Base-by-base conservation (phyloP, 2,329 filamentous ascomycete species). In the Fusarium equiseti region DNA sequence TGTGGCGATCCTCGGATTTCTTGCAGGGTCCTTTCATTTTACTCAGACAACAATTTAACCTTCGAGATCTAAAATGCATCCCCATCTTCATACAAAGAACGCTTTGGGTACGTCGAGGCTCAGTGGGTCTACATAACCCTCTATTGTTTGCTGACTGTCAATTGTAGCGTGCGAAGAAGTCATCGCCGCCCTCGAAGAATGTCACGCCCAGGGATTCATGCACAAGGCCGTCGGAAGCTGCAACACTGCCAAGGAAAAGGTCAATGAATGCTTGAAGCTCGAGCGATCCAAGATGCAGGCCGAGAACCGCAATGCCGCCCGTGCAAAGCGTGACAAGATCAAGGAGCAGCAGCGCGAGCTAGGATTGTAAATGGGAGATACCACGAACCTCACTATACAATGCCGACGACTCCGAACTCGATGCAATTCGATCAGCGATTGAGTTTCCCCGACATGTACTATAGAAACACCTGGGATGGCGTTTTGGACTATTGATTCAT, bases 161-260 rank as follows among this genome's bases (percentile, higher is more conserved):
- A 48, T 56, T 42, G 29, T 77, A 99, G 96, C 92, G 77, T 99
- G 96, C 87, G 93, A 95, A 81, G 94, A 97, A 74, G 89, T 99
- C 80, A 97, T 98, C 90, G 91, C 86, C 53, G 92, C 93, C 50
- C 93, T 99, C 73, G 96, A 98, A 77, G 94, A 98, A 84, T 99
- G 96, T 84, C 96, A 99, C 79, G 92, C 93, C 32, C 88, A 88
- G 64, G 96, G 96, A 58, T 99, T 99, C 83, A 83, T 99, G 62
- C 95, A 92, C 89, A 98, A 97, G 82, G 90, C 93, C 3, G 84
- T 93, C 67, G 96, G 96, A 60, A 93, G 92, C 85, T 99, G 96
- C 88, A 98, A 94, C 80, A 88, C 91, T 43, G 88, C 92, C 68
- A 99, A 99, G 81, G 86, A 89, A 44, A 85, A 93, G 62, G 92